These are phyloP conservation scores for Periconia digitata DNA, from an alignment of 2,329 filamentous ascomycete genomes.

Conservation along the genomic window DNA sequence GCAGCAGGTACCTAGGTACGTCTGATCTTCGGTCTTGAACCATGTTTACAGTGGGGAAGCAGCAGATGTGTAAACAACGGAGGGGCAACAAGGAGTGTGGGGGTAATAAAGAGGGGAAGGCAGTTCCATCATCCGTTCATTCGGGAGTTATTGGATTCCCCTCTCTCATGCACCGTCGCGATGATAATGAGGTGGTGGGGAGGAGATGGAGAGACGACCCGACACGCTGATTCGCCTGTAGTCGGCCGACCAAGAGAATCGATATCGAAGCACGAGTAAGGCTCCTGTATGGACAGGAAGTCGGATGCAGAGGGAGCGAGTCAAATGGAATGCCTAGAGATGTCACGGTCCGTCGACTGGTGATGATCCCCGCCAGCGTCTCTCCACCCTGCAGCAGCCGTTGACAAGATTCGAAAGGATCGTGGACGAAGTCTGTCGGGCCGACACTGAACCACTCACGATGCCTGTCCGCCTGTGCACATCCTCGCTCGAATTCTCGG, in stretches of 20 bases:
- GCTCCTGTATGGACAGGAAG: background rate
- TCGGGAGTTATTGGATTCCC: background rate
- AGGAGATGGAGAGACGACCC: background rate
- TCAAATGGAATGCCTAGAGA: background rate
- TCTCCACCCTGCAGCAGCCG: too few relatives aligned
- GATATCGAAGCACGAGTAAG: background rate
- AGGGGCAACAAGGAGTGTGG: background rate
- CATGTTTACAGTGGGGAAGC: background rate
- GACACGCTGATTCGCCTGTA: slow-evolving; percentile 2
- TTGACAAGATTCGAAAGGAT: too few relatives aligned
- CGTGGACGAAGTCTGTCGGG: background rate
- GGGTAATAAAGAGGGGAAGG: background rate
- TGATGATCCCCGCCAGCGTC: too few relatives aligned
- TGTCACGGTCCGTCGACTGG: too few relatives aligned
- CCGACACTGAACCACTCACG: background rate
- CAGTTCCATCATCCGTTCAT: background rate
- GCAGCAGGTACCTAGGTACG: background rate
- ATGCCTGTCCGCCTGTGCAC: too few relatives aligned
- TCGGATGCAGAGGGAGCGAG: background rate
- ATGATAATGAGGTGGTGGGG: background rate
- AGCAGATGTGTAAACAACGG: background rate
- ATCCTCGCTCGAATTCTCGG: background rate
- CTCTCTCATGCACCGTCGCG: background rate
- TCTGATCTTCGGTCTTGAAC: too few relatives aligned
- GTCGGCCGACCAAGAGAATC: slow-evolving; percentile 5